These are phyloP conservation scores for Whalleya microplaca DNA, from an alignment of 2,329 filamentous ascomycete species.

Conservation along the genomic window DNA sequence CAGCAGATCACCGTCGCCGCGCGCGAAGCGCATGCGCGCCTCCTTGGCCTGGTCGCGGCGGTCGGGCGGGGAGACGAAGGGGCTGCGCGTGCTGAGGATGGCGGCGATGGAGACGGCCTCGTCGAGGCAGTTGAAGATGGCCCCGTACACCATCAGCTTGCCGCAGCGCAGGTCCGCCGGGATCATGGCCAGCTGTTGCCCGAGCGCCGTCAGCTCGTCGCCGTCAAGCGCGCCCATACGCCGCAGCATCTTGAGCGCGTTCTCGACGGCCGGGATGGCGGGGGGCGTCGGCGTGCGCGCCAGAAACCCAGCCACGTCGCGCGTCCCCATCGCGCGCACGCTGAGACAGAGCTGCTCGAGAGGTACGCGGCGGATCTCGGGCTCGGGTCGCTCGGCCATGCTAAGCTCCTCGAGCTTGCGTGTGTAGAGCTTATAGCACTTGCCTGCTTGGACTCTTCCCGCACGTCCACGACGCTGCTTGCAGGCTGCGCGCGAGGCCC, in stretches of 20 bases:
- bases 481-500: conserved; percentile 91
- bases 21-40: conserved; percentile 73
- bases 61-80: conserved; percentile 83
- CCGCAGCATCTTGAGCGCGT: conserved; percentile 76
- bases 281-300: conserved; percentile 88
- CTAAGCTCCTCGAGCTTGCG: conserved; percentile 74
- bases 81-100: conserved; percentile 86
- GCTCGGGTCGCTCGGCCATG: conserved; percentile 88
- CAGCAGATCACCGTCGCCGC: conserved; percentile 82
- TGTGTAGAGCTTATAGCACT: conserved; percentile 95
- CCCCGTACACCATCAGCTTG: conserved; percentile 94
- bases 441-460: conserved; percentile 86
- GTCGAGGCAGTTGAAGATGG: conserved; percentile 90
- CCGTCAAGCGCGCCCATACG: conserved; percentile 90
- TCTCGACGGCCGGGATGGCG: conserved; percentile 81
- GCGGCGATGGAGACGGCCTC: conserved; percentile 87
- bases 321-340: conserved; percentile 91
- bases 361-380: conserved; percentile 90
- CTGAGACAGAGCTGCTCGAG: conserved; percentile 93
- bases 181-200: conserved; percentile 92
- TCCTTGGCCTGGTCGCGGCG: conserved; percentile 81
- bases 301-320: conserved; percentile 80
- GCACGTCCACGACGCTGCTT: conserved; percentile 93
- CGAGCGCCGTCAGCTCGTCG: conserved; percentile 85
- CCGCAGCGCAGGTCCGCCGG: conserved; percentile 90